phyloP scores from a whole-genome alignment of 2,329 filamentous ascomycete species.

The Zalaria sp. region DNA sequence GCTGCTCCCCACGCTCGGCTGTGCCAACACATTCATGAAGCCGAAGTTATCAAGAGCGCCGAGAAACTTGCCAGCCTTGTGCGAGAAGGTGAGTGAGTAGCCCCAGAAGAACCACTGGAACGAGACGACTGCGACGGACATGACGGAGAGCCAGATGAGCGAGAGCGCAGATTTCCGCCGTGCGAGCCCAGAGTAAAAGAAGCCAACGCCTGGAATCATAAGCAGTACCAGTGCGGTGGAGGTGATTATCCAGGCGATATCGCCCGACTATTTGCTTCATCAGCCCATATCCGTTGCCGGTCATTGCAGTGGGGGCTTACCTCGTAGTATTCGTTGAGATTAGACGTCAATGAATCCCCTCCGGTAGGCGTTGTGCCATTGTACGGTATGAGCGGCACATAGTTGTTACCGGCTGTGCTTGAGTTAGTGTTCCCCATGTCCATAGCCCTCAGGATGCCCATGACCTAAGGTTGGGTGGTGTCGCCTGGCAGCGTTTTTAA shows the following conservation, averaged over 20 bases:
- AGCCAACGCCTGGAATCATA: slow-evolving; percentile 88
- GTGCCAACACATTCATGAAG: slow-evolving; percentile 59
- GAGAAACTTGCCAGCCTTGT: slow-evolving; percentile 60
- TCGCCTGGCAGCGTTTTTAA: background rate
- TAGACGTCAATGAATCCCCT: slow-evolving; percentile 49
- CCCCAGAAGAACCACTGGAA: slow-evolving; percentile 98
- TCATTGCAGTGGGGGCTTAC: slow-evolving; percentile 29
- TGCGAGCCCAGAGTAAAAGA: slow-evolving; percentile 87
- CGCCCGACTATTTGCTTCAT: slow-evolving; percentile 46
- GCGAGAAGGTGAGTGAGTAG: slow-evolving; percentile 71
- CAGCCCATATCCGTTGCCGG: background rate
- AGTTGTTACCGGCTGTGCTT: slow-evolving; percentile 6
- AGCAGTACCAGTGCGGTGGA: slow-evolving; percentile 69
- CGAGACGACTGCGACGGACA: slow-evolving; percentile 63
- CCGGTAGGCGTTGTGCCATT: slow-evolving; percentile 52
- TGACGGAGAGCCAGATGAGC: slow-evolving; percentile 72
- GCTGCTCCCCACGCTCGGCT: slow-evolving; percentile 57
- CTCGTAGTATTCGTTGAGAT: slow-evolving; percentile 78
- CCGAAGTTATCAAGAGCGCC: slow-evolving; percentile 70
- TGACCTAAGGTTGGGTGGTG: background rate
- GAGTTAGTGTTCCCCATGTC: slow-evolving; percentile 2
- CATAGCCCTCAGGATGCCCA: slow-evolving; percentile 1
- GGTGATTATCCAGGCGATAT: slow-evolving; percentile 70
- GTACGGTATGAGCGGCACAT: slow-evolving; percentile 34
- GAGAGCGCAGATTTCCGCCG: slow-evolving; percentile 80